phyloP scores from a whole-genome alignment of 225 moss, liverwort and hornwort species.

The Bryum argenteum region DNA sequence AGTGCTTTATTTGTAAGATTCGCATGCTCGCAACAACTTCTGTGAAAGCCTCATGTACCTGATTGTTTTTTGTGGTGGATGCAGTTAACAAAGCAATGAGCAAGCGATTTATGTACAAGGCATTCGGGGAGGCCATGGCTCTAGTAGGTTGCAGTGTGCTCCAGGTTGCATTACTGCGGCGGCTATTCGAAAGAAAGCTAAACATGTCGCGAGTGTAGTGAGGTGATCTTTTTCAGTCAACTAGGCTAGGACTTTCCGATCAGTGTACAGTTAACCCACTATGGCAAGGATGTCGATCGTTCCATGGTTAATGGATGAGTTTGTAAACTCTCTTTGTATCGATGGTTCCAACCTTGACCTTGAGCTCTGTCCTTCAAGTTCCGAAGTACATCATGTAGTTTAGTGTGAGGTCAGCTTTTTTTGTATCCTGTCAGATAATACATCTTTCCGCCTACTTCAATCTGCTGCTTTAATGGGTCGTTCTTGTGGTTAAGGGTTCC shows the following conservation, averaged over 20 bases:
- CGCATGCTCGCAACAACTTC: too few species aligned
- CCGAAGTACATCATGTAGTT: too few species aligned
- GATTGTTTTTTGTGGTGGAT: background rate
- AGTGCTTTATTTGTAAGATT: too few species aligned
- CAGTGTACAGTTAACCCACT: conserved; percentile 29
- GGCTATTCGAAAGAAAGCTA: conserved; percentile 73
- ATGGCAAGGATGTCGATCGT: background rate
- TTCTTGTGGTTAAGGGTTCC: too few species aligned
- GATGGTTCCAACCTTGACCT: conserved; percentile 14
- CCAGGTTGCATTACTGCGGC: conserved; percentile 78
- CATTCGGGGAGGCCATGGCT: conserved; percentile 62
- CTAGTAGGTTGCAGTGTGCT: conserved; percentile 73
- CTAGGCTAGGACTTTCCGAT: conserved; percentile 2
- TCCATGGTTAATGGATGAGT: conserved; percentile 26
- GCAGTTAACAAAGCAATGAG: conserved; percentile 72
- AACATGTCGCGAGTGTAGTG: conserved; percentile 66
- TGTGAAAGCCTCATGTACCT: too few species aligned
- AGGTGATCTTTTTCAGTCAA: conserved; percentile 1
- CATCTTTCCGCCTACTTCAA: too few species aligned
- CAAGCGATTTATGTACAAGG: conserved; percentile 75
- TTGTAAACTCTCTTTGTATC: conserved; percentile 23
- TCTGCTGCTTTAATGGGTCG: background rate
- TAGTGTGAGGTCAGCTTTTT: background rate
- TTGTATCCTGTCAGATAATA: background rate
- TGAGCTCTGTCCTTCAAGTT: background rate